Base-by-base conservation (phyloP, 257 asterid genomes). In the Ajuga chamaepitys region DNA sequence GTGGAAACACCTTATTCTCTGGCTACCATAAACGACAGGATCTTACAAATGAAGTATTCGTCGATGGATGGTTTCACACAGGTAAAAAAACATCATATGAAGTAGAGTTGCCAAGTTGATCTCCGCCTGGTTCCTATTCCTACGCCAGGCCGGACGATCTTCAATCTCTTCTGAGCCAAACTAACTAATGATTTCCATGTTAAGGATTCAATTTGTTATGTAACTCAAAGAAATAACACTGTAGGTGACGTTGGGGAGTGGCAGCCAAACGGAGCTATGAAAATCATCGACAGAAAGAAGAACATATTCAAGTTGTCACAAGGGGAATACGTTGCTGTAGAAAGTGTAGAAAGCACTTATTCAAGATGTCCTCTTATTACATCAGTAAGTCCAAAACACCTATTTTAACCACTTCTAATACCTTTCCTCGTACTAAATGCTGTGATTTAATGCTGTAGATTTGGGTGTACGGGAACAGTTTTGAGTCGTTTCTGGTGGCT, bases 11-110 rank as follows among this genome's bases (percentile, higher is more conserved):
- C 28, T 71, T 93, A 70, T 89, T 89, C 78, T 85, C 89, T 4
- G 96, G 97, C 52, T 93, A 93, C 75, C 74, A 89, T 63, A 93
- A 85, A 80, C 89, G 97, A n/a, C 85, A 67, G 26, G 98, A 93
- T 65, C 97, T 93, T 34, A 85, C 94, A 0, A 51, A 74, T 34
- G 84, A 82, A 13, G 95, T 81, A 14, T 24, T 83, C 21, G 86
- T 87, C 2, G 95, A 89, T 67, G 98, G 98, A 35, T 93, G 98
- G 97, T 93, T 93, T 68, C 98, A 89, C 63, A 89, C 98, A 7
- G 98, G 98, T 87, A 82, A 71, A n/a, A n/a, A n/a, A 78, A 71
- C 17, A 6, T 4, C 47, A 30, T 24, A 16, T 12, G 10, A 25
- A 21, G 37, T 14, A 9, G 6, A 30, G 4, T 8, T 30, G 37